Evolutionary conservation across 192 early-diverging fungal species (phyloP), one percentile per base, ranked within the genome.

Genomic region (Coemansia sp.): DNA sequence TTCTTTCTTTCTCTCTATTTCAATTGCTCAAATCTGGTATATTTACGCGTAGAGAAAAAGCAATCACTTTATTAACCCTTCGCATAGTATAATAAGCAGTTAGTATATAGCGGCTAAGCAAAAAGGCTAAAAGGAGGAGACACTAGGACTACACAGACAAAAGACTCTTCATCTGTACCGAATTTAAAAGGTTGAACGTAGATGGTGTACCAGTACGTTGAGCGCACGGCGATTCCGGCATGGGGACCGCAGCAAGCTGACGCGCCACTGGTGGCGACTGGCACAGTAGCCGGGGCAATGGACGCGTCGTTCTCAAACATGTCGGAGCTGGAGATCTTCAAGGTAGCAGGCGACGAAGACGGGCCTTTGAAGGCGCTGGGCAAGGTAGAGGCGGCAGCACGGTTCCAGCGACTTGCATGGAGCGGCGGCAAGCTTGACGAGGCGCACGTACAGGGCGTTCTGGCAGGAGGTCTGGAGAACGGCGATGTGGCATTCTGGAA

Each of bases 401-500:
- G 80, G 20, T 99, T 99, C 79, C 93, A 97, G 75, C 88, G 93
- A 1, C 75, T 99, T 42, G 91, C 90, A 9, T 99, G 97, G 94
- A 62, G 50, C 23, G 59, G 50, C 57, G 54, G 25, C 37, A 59
- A 47, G 34, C 54, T 50, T 6, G 31, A 34, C 4, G 42, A 66
- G 53, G 55, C 59, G 61, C 47, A 50, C 15, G 7, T 23, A 29
- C 57, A 67, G 44, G 94, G 96, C 50, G 81, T 96, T 11, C 76
- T 99, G 59, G 97, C 93, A 4, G 92, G 93, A 61, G 97, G 97
- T 20, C 85, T 96, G 84, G 95, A 97, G 72, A 95, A 90, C 78
- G 94, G 97, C 36, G 93, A 94, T 65, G 76, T 99, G 48, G 80
- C 86, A 30, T 65, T 97, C 27, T 99, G 93, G 93, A 86, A 95